Conservation (phyloP, 83 land plant genomes). For the Thuja plicata region DNA sequence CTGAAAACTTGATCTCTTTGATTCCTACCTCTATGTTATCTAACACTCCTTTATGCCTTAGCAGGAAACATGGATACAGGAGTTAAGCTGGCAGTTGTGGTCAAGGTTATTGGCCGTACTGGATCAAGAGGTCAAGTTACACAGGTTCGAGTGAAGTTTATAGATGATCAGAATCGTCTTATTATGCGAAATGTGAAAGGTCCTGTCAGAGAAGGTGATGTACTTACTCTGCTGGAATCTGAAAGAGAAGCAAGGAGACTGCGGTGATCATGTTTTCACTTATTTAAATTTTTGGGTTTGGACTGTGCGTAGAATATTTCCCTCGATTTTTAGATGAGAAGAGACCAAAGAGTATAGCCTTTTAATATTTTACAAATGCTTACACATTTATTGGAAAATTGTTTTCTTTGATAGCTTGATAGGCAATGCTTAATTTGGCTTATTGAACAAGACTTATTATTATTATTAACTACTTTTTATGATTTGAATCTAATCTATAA, state of each 20-base stretch:
- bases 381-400: neutral
- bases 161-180: conserved; percentile 81
- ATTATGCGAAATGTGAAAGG: conserved; percentile 91
- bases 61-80: conserved; percentile 46
- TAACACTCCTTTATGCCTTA: neutral
- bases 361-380: neutral
- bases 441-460: neutral
- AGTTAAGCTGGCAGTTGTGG: conserved; percentile 71
- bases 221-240: conserved; percentile 81
- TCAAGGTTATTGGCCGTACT: conserved; percentile 76
- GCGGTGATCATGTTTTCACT: conserved; percentile 39
- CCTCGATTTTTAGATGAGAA: neutral
- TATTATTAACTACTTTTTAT: neutral
- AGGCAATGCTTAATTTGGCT: neutral
- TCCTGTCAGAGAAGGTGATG: conserved; percentile 82
- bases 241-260: conserved; percentile 87
- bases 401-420: neutral
- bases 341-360: neutral
- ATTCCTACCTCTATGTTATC: neutral
- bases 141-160: conserved; percentile 78
- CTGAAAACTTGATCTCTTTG: neutral
- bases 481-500: neutral
- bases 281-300: neutral
- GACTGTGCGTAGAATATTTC: neutral
- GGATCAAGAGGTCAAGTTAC: conserved; percentile 88